phyloP scores from a whole-genome alignment of 208 protist genomes.

The Wallacemonas sp. region DNA sequence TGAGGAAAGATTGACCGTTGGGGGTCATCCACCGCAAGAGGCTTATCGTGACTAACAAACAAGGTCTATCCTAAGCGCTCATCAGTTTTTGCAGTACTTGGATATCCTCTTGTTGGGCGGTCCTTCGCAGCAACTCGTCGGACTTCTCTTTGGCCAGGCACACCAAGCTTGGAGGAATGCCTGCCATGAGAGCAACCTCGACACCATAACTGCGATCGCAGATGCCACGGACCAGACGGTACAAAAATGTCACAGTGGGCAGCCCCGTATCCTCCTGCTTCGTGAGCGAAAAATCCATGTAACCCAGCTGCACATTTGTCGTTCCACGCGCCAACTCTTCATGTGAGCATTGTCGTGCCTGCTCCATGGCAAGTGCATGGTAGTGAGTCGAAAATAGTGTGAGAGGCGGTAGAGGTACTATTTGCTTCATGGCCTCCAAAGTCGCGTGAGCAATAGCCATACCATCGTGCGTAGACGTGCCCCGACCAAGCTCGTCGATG shows the following conservation, averaged over 20 bases:
- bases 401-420: slow-evolving; percentile 49
- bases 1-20: background rate
- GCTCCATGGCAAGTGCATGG: slow-evolving; percentile 92
- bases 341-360: slow-evolving; percentile 14
- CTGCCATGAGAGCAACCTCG: slow-evolving; percentile 89
- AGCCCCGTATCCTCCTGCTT: slow-evolving; percentile 15
- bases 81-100: slow-evolving; percentile 28
- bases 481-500: slow-evolving; percentile 98
- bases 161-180: slow-evolving; percentile 58
- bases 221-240: slow-evolving; percentile 82
- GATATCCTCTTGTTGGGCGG: slow-evolving; percentile 58
- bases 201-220: slow-evolving; percentile 91
- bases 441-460: slow-evolving; percentile 96
- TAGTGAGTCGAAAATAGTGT: slow-evolving; percentile 98
- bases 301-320: slow-evolving; percentile 63
- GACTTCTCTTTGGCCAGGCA: slow-evolving; percentile 62
- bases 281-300: slow-evolving; percentile 84
- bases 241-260: slow-evolving; percentile 80
- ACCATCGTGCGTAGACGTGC: slow-evolving; percentile 98
- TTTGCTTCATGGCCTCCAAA: slow-evolving; percentile 67
- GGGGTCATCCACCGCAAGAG: background rate
- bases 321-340: background rate
- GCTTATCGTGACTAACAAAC: no score
- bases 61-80: background rate
- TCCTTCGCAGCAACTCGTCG: slow-evolving; percentile 50